Conservation (phyloP, 306 rosid genomes). For the Casuarina equisetifolia region DNA sequence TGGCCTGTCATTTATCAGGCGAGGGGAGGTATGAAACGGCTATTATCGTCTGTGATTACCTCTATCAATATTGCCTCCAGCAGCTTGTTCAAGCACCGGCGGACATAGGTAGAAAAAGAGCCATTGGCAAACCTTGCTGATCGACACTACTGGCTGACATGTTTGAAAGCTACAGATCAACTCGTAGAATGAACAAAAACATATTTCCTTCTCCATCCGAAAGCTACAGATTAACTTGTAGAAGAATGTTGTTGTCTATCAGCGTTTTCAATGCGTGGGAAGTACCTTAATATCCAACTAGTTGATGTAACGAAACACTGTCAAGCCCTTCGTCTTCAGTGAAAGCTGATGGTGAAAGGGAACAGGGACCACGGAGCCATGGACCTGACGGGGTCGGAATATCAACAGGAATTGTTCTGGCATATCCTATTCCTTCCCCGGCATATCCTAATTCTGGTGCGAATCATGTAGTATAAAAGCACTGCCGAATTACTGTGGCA, state of each 20-base stretch:
- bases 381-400: constrained; percentile 29
- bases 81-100: no score
- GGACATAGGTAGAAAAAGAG: no score
- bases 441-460: constrained; percentile 58
- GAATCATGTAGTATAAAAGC: constrained; percentile 25
- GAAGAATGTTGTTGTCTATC: neutral
- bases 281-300: neutral
- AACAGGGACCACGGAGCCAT: constrained; percentile 28
- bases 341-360: constrained; percentile 11
- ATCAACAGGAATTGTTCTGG: constrained; percentile 39
- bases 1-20: no score
- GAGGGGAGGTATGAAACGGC: no score
- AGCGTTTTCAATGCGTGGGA: neutral
- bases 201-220: neutral
- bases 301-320: neutral
- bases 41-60: no score
- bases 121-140: no score
- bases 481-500: neutral
- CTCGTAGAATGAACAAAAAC: neutral
- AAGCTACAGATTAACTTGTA: neutral
- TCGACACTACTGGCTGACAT: neutral
- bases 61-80: no score
- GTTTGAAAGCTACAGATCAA: neutral
- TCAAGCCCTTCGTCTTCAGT: neutral
- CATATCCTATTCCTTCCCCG: constrained; percentile 29